Base-by-base conservation (phyloP, 2,329 filamentous ascomycete genomes). In the Aureobasidium subglaciale region DNA sequence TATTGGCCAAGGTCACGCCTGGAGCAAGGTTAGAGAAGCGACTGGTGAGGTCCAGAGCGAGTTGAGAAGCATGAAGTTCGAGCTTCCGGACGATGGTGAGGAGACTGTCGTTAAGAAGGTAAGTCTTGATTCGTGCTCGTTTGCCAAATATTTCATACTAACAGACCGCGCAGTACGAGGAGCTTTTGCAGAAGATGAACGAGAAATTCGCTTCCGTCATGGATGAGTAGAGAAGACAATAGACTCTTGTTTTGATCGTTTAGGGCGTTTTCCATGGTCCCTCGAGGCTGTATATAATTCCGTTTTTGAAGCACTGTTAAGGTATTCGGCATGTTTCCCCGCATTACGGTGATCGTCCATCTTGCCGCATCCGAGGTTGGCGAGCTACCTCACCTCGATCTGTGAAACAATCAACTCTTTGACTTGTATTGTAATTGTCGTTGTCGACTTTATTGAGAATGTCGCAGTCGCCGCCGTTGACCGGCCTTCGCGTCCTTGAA, bases 201-300 rank as follows among this genome's bases (percentile, higher is more conserved):
- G 93, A 99, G 77, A 96, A 96, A 78, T 99, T 99, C 75, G 93
- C 93, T 48, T 86, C 90, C 35, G 92, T 99, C 59, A 83, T 89
- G 70, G 93, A 99, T 73, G 92, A 97, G 81, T 99, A 90, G 29
- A 35, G 22, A 32, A 27, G 40, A 27, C 20, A 15, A 42, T 55
- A 46, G 52, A 55, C 46, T 29, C 8, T 18, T 38, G 46, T 48
- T 48, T 48, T 50, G 24, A 46, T 3, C 27, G 6, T 52, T 29
- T 22, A 22, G 48, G 48, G 48, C 48, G 48, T 41, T 40, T 24
- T n/a, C 10, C 20, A 52, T 41, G 48, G 48, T 52, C 48, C 48
- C 27, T 41, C 27, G 48, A 37, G 48, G 25, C 48, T 52, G 48
- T 52, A 52, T 52, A 52, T 52, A 52, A 52, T 52, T 27, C 32